Evolutionary conservation across 441 rosid genomes (phyloP).

Genomic region (Adansonia grandidieri): DNA sequence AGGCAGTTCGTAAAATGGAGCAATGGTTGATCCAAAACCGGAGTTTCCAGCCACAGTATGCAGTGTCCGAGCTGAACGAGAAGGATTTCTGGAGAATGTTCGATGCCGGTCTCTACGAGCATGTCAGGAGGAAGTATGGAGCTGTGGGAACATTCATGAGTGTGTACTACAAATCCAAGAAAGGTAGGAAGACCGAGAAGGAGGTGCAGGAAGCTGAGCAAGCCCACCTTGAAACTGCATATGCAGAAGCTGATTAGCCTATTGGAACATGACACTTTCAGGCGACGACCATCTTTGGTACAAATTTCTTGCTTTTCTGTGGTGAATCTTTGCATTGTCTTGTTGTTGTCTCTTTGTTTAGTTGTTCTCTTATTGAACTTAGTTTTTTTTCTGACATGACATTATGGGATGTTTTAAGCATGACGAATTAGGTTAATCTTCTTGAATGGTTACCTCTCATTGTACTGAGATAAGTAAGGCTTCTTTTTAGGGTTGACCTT

Average conservation of each 20-base stretch:
- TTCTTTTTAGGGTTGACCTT: background rate
- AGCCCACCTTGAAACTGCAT: slow-evolving; percentile 81
- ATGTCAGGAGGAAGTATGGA: slow-evolving; percentile 77
- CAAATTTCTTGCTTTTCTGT: slow-evolving; percentile 23
- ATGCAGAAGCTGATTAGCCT: slow-evolving; percentile 57
- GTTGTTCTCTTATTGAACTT: background rate
- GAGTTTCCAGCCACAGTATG: slow-evolving; percentile 94
- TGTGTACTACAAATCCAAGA: slow-evolving; percentile 93
- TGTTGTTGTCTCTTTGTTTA: slow-evolving; percentile 19
- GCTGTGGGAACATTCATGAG: slow-evolving; percentile 99
- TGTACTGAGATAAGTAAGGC: background rate
- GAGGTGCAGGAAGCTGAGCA: slow-evolving; percentile 94
- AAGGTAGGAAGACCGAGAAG: slow-evolving; percentile 97
- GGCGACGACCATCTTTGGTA: background rate
- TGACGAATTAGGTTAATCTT: slow-evolving; percentile 19
- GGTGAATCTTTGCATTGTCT: slow-evolving; percentile 12
- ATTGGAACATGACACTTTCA: slow-evolving; percentile 31
- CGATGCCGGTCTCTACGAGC: slow-evolving; percentile 81
- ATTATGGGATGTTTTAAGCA: slow-evolving; percentile 1
- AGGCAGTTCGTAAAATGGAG: slow-evolving; percentile 87
- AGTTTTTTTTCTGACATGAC: too few species aligned
- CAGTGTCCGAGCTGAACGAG: slow-evolving; percentile 88
- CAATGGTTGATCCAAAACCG: slow-evolving; percentile 88
- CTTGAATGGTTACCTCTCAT: background rate
- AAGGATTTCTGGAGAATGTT: slow-evolving; percentile 99